phyloP scores from a whole-genome alignment of 345 rosid genomes.

The Sisymbrium irio region DNA sequence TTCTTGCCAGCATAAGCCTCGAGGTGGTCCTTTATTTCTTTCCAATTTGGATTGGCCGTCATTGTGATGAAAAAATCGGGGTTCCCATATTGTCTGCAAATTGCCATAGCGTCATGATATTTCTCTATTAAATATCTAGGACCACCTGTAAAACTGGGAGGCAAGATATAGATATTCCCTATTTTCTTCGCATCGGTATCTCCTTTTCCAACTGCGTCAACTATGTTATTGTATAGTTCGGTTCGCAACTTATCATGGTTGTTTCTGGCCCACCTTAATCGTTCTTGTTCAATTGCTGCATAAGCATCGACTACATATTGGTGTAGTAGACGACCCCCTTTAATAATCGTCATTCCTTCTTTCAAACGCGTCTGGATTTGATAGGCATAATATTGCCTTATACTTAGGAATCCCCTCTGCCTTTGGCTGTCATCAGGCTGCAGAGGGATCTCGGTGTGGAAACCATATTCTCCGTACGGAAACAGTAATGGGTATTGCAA shows the following conservation, averaged over 20 bases:
- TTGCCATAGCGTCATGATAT: neutral
- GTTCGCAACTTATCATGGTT: neutral
- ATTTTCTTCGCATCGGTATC: neutral
- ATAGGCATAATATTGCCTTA: neutral
- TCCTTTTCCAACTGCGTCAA: neutral
- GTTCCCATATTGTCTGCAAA: neutral
- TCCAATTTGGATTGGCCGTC: neutral
- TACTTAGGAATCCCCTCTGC: neutral
- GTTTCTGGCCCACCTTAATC: neutral
- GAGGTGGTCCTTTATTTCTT: too few relatives aligned
- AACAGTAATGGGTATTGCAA: neutral
- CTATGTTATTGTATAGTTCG: neutral
- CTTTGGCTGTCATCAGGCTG: neutral
- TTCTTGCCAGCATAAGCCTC: too few relatives aligned
- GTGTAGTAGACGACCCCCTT: neutral
- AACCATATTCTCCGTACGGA: neutral
- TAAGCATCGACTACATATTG: neutral
- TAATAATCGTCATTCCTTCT: neutral
- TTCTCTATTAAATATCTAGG: neutral
- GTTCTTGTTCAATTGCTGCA: neutral
- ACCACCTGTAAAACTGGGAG: neutral
- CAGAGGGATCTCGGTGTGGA: neutral
- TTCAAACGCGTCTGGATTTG: neutral
- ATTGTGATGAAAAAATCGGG: neutral
- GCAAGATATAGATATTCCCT: neutral